A percentile compares a stretch with the other conserved stretches of the same genome.
Evolutionary conservation across 163 green algal species (phyloP).

Genomic region (Picocystis sp.): DNA sequence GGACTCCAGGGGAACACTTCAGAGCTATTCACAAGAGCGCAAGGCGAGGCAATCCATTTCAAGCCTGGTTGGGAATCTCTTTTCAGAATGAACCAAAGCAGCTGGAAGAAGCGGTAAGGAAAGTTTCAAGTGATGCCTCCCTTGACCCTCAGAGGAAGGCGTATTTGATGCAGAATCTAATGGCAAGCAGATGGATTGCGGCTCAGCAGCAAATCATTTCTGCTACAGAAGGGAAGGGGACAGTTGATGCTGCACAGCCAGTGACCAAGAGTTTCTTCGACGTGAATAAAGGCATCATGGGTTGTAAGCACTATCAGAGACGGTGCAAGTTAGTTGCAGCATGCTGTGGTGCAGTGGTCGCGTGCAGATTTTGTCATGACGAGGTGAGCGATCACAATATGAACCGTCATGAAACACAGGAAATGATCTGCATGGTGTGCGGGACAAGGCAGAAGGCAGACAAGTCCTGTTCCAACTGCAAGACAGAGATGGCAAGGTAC

Average conservation of each 20-base stretch:
- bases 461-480: constrained; percentile 44
- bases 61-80: constrained; percentile 87
- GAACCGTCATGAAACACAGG: constrained; percentile 30
- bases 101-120: constrained; percentile 65
- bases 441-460: constrained; percentile 46
- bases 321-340: constrained; percentile 48
- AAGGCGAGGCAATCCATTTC: constrained; percentile 21
- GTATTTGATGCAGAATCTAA: constrained; percentile 96
- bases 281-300: background rate
- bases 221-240: constrained; percentile 7
- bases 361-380: constrained; percentile 61
- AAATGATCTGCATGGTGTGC: constrained; percentile 55
- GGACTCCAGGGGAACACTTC: too few species aligned
- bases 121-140: constrained; percentile 58
- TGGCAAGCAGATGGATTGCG: constrained; percentile 87
- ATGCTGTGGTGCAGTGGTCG: constrained; percentile 64
- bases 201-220: constrained; percentile 51
- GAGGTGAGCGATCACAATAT: constrained; percentile 52
- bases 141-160: constrained; percentile 81
- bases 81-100: constrained; percentile 96
- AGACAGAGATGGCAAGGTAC: constrained; percentile 56
- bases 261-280: background rate
- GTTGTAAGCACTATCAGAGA: too few species aligned
- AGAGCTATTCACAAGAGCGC: constrained; percentile 18
- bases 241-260: constrained; percentile 5